phyloP scores from a whole-genome alignment of 441 rosid genomes.

The Melastoma candidum region DNA sequence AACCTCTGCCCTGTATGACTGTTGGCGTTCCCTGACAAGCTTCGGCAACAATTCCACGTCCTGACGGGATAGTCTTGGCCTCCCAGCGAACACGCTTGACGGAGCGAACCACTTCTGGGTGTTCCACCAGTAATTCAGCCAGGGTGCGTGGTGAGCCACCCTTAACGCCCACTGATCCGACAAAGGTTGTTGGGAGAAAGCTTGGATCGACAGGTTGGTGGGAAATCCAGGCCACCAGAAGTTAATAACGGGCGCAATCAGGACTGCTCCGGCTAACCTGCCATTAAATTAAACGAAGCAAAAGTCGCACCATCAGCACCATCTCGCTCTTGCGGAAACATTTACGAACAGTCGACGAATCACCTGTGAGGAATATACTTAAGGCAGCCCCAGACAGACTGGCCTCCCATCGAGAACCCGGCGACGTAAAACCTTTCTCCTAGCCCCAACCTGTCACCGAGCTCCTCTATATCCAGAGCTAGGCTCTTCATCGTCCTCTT shows the following conservation, averaged over 20 bases:
- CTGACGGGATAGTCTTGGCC: slow-evolving; percentile 3
- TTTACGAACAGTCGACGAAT: neutral
- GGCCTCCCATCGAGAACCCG: slow-evolving; percentile 61
- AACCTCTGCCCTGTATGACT: neutral
- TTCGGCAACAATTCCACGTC: slow-evolving; percentile 5
- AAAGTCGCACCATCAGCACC: too few relatives aligned
- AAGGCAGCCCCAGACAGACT: slow-evolving; percentile 42
- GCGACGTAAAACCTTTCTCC: slow-evolving; percentile 45
- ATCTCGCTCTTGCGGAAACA: too few relatives aligned
- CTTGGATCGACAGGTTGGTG: neutral
- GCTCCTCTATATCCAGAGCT: slow-evolving; percentile 56
- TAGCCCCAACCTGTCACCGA: slow-evolving; percentile 52
- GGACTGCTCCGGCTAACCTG: slow-evolving; percentile 6
- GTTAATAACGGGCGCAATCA: slow-evolving; percentile 2
- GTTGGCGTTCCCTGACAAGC: neutral
- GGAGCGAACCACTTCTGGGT: slow-evolving; percentile 5
- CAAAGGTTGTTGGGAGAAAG: neutral
- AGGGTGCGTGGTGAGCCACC: slow-evolving; percentile 2
- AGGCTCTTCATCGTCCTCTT: slow-evolving; percentile 36
- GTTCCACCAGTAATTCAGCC: neutral
- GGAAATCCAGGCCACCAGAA: slow-evolving; percentile 5
- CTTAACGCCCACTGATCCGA: slow-evolving; percentile 8
- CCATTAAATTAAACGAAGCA: neutral
- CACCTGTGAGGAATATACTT: slow-evolving; percentile 70
- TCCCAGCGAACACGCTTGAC: neutral